These are phyloP conservation scores for Ustilago tritici DNA, from an alignment of 1,284 basidiomycete species.

Conservation along the genomic window DNA sequence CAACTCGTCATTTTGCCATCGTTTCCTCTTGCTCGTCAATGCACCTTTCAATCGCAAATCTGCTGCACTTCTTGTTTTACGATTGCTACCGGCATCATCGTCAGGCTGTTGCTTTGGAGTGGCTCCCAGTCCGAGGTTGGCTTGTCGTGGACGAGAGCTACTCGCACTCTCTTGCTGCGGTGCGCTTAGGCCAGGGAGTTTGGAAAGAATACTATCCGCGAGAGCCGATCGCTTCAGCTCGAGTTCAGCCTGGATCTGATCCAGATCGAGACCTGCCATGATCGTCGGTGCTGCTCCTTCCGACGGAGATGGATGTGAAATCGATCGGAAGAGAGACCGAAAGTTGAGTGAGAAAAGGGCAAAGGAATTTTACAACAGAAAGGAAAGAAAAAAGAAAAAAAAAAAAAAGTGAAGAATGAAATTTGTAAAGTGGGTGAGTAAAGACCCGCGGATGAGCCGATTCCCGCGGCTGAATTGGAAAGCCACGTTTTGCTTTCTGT, in stretches of 20 bases:
- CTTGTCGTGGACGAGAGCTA: slow-evolving; percentile 35
- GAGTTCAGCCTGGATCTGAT: slow-evolving; percentile 62
- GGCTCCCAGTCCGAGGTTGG: slow-evolving; percentile 61
- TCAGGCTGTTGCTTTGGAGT: slow-evolving; percentile 20
- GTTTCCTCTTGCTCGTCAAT: slow-evolving; percentile 51
- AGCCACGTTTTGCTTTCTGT: background rate
- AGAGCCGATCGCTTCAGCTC: slow-evolving; percentile 59
- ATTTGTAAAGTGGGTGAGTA: background rate
- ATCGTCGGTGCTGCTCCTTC: background rate
- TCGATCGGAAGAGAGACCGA: background rate
- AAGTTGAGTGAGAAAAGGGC: background rate
- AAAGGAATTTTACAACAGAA: background rate
- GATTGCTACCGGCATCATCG: background rate
- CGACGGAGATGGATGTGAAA: background rate
- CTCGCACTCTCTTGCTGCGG: slow-evolving; percentile 1
- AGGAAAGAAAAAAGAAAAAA: background rate
- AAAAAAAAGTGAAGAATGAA: no score
- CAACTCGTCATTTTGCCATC: slow-evolving; percentile 22
- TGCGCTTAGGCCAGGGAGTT: slow-evolving; percentile 35
- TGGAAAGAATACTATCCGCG: slow-evolving; percentile 60
- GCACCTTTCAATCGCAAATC: slow-evolving; percentile 54
- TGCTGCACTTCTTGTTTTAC: slow-evolving; percentile 27
- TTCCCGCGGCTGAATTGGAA: slow-evolving; percentile 18
- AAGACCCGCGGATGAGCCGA: background rate
- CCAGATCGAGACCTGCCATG: slow-evolving; percentile 52